Evolutionary conservation across 179 eudicot genomes (phyloP), one percentile per base, ranked within the genome.

Genomic region (Monotropa hypopitys): DNA sequence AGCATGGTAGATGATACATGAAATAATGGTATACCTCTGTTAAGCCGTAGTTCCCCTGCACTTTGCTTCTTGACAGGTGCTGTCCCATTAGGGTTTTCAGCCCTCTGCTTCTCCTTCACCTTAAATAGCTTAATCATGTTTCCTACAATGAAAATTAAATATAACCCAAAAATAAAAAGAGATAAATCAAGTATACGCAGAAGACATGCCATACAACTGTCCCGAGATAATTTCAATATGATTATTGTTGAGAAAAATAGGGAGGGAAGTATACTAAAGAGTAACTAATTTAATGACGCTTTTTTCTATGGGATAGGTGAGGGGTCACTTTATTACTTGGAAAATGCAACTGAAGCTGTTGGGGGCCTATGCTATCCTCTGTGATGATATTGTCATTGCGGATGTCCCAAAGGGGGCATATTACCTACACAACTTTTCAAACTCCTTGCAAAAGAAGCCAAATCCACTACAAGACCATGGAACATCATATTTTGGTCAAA

Each of bases 11-110:
- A 26, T 18, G 5, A 40, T 53, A 54, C 53, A 4, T 12, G 71
- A 5, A 21, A 53, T 5, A 26, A 74, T 47, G 32, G 66, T 13
- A 54, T 62, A 92, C 96, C 97, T 89, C 83, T 93, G 72, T 89
- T 88, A 83, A 95, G 93, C 50, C 99, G 95, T 75, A 95, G 81
- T 81, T 91, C 99, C 77, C 97, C 99, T 20, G 99, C 95, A 82
- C 89, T 82, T 88, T 95, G 97, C 86, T 88, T 93, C 95, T 90
- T 91, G 69, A 84, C 84, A 28, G 83, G 80, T 80, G 93, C 67
- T 81, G 86, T 86, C 49, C 97, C 98, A 78, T 92, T 88, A 18
- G 87, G 80, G 80, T 81, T 88, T 77, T 90, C 94, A 43, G 95
- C 96, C 85, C 86, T 92, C 69, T 93, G 97, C 80, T 93, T 93